Conservation (phyloP, 225 moss, liverwort and hornwort species). For the Anthoceros angustus region DNA sequence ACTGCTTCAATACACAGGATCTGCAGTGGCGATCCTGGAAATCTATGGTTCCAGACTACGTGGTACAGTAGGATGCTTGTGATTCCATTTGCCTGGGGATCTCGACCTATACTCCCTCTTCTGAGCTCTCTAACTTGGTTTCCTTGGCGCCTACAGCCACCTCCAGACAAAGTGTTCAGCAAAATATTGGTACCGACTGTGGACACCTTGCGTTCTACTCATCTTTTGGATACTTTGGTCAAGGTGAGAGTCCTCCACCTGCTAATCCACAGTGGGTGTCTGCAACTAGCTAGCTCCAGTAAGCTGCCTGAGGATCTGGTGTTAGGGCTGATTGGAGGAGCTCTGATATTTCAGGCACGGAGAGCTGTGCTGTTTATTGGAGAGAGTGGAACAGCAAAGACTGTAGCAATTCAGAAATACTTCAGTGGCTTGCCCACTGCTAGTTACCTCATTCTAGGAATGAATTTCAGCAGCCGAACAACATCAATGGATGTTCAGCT, state of each 20-base stretch:
- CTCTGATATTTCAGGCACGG: slow-evolving; percentile 36
- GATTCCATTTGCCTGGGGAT: too few relatives aligned
- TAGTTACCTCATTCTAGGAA: slow-evolving; percentile 38
- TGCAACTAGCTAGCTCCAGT: too few relatives aligned
- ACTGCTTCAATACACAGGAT: slow-evolving; percentile 33
- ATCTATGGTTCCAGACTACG: slow-evolving; percentile 40
- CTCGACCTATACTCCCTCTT: too few relatives aligned
- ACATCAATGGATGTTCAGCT: slow-evolving; percentile 74
- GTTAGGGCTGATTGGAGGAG: too few relatives aligned
- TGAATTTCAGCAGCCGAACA: slow-evolving; percentile 84
- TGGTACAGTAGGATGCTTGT: slow-evolving; percentile 16
- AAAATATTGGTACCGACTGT: slow-evolving; percentile 83
- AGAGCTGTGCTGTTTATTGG: slow-evolving; percentile 69
- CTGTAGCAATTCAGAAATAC: slow-evolving; percentile 76
- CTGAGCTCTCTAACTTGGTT: too few relatives aligned
- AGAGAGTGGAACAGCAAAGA: slow-evolving; percentile 87
- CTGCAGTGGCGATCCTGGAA: slow-evolving; percentile 80
- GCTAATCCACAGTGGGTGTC: neutral
- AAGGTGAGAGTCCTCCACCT: slow-evolving; percentile 18
- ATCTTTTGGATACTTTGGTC: slow-evolving; percentile 51
- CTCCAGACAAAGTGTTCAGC: slow-evolving; percentile 47
- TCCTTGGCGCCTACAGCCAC: slow-evolving; percentile 30
- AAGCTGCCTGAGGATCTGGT: too few relatives aligned
- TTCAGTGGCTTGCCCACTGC: slow-evolving; percentile 32
- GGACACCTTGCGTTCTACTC: slow-evolving; percentile 70